Conservation (phyloP, 2,329 filamentous ascomycete genomes). For the Cucurbitaria berberidis region DNA sequence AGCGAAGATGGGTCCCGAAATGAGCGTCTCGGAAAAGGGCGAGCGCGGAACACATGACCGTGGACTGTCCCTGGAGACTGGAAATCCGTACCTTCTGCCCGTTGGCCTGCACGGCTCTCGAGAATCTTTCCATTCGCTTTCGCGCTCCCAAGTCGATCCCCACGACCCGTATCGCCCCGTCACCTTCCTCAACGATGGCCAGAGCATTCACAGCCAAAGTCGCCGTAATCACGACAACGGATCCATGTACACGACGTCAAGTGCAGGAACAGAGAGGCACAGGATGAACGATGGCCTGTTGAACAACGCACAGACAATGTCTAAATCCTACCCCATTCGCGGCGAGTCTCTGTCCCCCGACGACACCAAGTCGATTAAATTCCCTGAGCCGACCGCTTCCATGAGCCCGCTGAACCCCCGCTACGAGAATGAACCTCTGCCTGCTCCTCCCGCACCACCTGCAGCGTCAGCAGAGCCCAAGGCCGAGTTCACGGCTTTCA, state of each 20-base stretch:
- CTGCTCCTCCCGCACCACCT: slow-evolving; percentile 19
- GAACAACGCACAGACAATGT: slow-evolving; percentile 64
- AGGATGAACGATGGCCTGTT: slow-evolving; percentile 59
- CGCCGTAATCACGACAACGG: slow-evolving; percentile 47
- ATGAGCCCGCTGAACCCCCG: slow-evolving; percentile 42
- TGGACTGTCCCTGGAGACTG: slow-evolving; percentile 67
- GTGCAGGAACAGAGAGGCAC: slow-evolving; percentile 52
- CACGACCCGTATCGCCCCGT: slow-evolving; percentile 84
- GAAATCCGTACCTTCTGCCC: slow-evolving; percentile 92
- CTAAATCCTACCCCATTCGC: slow-evolving; percentile 57
- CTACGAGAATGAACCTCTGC: slow-evolving; percentile 18
- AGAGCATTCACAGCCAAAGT: slow-evolving; percentile 42
- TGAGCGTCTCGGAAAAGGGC: slow-evolving; percentile 64
- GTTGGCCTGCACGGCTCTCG: slow-evolving; percentile 77
- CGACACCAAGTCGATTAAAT: slow-evolving; percentile 38
- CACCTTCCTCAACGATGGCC: slow-evolving; percentile 60
- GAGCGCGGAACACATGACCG: slow-evolving; percentile 47
- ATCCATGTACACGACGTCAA: slow-evolving; percentile 61
- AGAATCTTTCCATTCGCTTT: slow-evolving; percentile 86
- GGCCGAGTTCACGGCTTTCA: slow-evolving; percentile 46
- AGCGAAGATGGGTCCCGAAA: slow-evolving; percentile 53
- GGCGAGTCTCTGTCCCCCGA: slow-evolving; percentile 48
- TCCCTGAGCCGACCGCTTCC: slow-evolving; percentile 38
- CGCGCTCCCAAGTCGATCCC: slow-evolving; percentile 72
- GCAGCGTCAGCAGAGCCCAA: slow-evolving; percentile 23